A percentile compares a stretch with the other conserved stretches of the same genome.
phyloP scores from a whole-genome alignment of 208 protist species.

The Acanthamoeba sp. region DNA sequence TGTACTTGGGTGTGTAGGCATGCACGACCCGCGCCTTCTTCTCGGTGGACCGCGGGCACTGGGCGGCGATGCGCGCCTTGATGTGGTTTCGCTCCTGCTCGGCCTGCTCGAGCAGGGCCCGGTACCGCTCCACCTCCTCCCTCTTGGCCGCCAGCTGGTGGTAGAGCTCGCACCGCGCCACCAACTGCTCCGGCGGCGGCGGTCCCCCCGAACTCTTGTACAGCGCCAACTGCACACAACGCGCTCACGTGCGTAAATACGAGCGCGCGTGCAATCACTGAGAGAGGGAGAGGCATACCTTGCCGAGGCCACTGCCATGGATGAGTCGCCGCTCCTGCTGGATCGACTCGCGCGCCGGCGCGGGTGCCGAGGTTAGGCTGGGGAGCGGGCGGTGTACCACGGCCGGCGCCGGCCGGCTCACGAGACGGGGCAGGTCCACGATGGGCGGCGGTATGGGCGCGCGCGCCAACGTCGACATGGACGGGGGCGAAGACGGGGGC shows the following conservation, averaged over 20 bases:
- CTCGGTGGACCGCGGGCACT: background rate
- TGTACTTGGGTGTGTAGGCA: background rate
- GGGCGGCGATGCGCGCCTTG: background rate
- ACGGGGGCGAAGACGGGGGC: too few species aligned
- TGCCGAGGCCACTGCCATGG: background rate
- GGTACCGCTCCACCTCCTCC: background rate
- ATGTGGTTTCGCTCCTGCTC: background rate
- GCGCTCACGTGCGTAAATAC: background rate
- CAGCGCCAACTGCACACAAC: background rate
- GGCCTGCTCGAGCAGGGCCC: constrained; percentile 6
- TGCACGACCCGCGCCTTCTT: background rate
- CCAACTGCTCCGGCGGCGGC: background rate
- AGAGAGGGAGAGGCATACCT: background rate
- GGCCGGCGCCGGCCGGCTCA: too few species aligned
- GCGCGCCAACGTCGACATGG: too few species aligned
- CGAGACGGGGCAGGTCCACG: too few species aligned
- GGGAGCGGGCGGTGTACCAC: too few species aligned
- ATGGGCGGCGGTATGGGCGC: too few species aligned
- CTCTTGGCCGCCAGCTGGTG: background rate
- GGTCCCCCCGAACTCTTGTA: background rate
- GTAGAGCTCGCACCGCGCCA: constrained; percentile 1
- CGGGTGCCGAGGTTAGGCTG: too few species aligned
- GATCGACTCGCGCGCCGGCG: too few species aligned
- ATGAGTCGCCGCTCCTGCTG: background rate
- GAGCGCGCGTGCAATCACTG: background rate